Base-by-base conservation (phyloP, 805 yeast genomes). In the Ogataea populi-albae region DNA sequence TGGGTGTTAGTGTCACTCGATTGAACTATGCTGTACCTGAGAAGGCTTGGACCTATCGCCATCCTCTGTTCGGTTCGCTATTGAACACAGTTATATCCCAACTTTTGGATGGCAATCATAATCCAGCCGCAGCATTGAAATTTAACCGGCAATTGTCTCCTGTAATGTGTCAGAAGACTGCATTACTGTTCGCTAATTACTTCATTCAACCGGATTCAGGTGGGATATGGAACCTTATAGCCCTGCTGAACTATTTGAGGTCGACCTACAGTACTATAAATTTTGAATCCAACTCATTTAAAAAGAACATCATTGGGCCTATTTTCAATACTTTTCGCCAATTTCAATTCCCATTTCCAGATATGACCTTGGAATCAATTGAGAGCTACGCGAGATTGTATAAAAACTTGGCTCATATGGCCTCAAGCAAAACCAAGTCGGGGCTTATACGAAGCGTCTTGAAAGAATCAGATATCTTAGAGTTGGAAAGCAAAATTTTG, bases 171-270 rank as follows among this genome's bases (percentile, higher is more conserved):
- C 15, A 11, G 15, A 25, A 25, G 28, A 25, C 15, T 12, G 9
- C 15, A 16, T 8, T 8, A 12, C 28, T 25, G 28, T 25, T 25
- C 14, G 28, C 14, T 16, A 9, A 7, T 16, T 25, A 25, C 15
- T 12, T 25, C 15, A 26, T 27, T 20, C 17, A 23, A 17, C 4
- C 22, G 26, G 20, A 21, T 21, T 14, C 7, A 20, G 22, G 26
- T 15, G 32, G 36, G 23, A 26, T 40, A 3, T 40, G 40, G 40
- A 17, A 33, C 22, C 26, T 35, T 3, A 6, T 40, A 6, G 44
- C 39, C 6, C 24, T 36, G 19, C 14, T 40, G 26, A 32, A 40
- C 25, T 32, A 26, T n/a, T 15, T 40, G 20, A 32, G 33, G 11
- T 24, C 21, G n/a, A 23, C 26, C 20, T 37, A 12, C 20, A 25